Percentiles rank a stretch among this genome's conserved stretches.
Conservation (phyloP, 2,329 filamentous ascomycete species). For the Beauveria sp. region DNA sequence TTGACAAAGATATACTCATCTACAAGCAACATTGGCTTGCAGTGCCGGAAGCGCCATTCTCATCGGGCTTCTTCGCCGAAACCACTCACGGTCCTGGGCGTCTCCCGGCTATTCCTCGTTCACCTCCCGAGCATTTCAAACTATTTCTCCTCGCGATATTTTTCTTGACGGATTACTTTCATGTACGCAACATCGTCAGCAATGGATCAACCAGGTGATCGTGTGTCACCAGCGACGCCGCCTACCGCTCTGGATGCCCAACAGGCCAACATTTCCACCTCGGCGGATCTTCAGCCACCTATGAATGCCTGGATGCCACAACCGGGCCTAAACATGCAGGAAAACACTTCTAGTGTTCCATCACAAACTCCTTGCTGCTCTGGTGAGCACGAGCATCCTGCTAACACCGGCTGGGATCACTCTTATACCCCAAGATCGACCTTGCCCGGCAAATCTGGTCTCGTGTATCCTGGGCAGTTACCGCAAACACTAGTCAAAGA, state of each 20-base stretch:
- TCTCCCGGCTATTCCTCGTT: too few species aligned
- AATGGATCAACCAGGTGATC: conserved; percentile 3
- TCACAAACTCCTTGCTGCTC: neutral
- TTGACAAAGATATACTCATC: neutral
- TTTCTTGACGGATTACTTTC: neutral
- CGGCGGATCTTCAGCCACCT: neutral
- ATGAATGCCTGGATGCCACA: conserved; percentile 8
- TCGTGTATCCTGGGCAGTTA: conserved; percentile 3
- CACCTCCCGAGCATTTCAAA: too few species aligned
- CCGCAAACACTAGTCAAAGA: conserved; percentile 5
- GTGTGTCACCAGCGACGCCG: neutral
- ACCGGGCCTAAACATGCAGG: neutral
- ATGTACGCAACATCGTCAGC: neutral
- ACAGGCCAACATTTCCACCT: conserved; percentile 3
- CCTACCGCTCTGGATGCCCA: neutral
- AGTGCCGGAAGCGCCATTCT: neutral
- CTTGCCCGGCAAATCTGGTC: neutral
- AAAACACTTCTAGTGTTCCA: neutral
- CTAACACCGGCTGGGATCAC: neutral
- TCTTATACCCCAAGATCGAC: conserved; percentile 3
- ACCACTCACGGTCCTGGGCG: too few species aligned
- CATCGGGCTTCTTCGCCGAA: neutral
- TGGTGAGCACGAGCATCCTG: neutral
- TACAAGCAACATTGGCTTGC: neutral
- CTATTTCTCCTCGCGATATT: too few species aligned